Conservation (phyloP, 768 basidiomycete genomes). For the Asterophora lycoperdoides region DNA sequence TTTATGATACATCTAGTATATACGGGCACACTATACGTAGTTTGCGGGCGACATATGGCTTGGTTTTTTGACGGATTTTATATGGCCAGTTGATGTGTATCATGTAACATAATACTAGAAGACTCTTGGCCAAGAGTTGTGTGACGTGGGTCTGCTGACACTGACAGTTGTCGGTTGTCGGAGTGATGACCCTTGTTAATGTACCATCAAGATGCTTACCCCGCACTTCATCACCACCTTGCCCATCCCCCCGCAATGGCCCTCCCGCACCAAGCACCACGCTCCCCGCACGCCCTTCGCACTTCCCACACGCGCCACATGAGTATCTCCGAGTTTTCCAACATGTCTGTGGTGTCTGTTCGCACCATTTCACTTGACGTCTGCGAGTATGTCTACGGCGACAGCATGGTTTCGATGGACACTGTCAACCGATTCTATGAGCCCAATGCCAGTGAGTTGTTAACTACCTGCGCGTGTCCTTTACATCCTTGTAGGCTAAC, state of each 20-base stretch:
- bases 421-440: slow-evolving; percentile 65
- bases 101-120: too few relatives aligned
- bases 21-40: too few relatives aligned
- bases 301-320: slow-evolving; percentile 4
- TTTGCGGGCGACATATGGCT: too few relatives aligned
- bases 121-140: too few relatives aligned
- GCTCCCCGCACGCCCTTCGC: neutral
- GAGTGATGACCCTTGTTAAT: too few relatives aligned
- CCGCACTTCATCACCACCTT: neutral
- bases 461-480: neutral
- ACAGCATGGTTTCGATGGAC: slow-evolving; percentile 45
- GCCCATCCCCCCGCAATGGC: slow-evolving; percentile 1
- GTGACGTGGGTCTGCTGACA: too few relatives aligned
- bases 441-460: slow-evolving; percentile 55
- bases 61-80: too few relatives aligned
- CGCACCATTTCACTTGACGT: slow-evolving; percentile 64
- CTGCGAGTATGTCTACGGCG: slow-evolving; percentile 66
- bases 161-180: too few relatives aligned
- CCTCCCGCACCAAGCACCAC: neutral
- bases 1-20: neutral
- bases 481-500: slow-evolving; percentile 7
- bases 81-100: too few relatives aligned
- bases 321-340: slow-evolving; percentile 16
- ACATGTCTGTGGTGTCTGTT: slow-evolving; percentile 38
- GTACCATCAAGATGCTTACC: neutral